Percentiles rank a stretch among this genome's conserved stretches.
These are phyloP conservation scores for Aureobasidium sp. DNA, from an alignment of 2,329 filamentous ascomycete genomes.

Conservation along the genomic window DNA sequence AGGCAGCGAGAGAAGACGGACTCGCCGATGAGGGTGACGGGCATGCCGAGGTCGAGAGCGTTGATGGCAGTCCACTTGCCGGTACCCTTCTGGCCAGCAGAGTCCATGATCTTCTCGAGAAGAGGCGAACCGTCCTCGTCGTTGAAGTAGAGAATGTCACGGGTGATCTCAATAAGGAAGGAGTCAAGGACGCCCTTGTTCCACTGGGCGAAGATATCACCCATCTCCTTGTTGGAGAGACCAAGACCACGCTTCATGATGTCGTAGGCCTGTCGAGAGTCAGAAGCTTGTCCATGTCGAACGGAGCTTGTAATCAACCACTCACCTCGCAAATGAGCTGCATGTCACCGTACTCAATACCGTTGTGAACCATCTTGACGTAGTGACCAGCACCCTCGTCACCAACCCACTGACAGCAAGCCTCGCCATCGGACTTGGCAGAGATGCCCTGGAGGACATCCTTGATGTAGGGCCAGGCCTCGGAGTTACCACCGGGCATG, in stretches of 20 bases:
- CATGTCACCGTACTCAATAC: slow-evolving; percentile 99
- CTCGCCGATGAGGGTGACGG: slow-evolving; percentile 96
- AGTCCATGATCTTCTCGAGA: slow-evolving; percentile 98
- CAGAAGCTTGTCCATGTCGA: slow-evolving; percentile 2
- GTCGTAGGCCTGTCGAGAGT: slow-evolving; percentile 73
- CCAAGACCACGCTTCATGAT: slow-evolving; percentile 98
- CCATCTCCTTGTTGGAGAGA: slow-evolving; percentile 86
- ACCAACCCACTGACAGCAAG: slow-evolving; percentile 99
- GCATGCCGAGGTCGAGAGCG: slow-evolving; percentile 95
- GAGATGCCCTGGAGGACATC: slow-evolving; percentile 97
- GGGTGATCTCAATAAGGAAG: slow-evolving; percentile 98
- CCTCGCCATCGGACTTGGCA: slow-evolving; percentile 93
- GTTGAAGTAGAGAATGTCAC: slow-evolving; percentile 97
- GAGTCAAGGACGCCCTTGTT: slow-evolving; percentile 98
- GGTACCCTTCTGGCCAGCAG: slow-evolving; percentile 98
- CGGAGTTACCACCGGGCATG: slow-evolving; percentile 98
- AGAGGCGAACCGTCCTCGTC: slow-evolving; percentile 86
- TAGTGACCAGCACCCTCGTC: slow-evolving; percentile 99
- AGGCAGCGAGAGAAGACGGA: slow-evolving; percentile 92
- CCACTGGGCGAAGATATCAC: slow-evolving; percentile 89
- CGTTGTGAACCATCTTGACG: slow-evolving; percentile 99
- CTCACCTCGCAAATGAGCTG: slow-evolving; percentile 97
- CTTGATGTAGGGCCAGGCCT: slow-evolving; percentile 97
- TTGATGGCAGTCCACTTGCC: slow-evolving; percentile 99
- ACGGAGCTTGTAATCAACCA: not conserved